Evolutionary conservation across 176 grass and related monocot species (phyloP), one percentile per base, ranked within the genome.

Genomic region (Metroxylon sagu): DNA sequence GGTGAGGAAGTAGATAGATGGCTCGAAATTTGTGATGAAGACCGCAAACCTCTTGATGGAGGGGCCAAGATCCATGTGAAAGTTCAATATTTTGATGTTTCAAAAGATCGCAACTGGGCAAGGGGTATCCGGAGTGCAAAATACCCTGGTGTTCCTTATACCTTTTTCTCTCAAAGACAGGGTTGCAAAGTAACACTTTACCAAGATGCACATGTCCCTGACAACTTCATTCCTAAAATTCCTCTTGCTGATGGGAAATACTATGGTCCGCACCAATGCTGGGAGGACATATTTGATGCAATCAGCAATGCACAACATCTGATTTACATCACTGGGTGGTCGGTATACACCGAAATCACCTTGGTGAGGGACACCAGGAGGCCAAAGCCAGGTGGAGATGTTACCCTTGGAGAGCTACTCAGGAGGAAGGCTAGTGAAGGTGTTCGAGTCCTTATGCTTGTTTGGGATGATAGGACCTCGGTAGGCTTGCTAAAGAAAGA

Each of bases 1-100:
- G 75, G 76, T 16, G 17, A 6, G 3, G 79, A 76, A 72, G 21
- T 79, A 0, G 85, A 88, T 30, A 29, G 27, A 3, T 88, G 79
- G 79, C 79, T 83, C 0, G 67, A 29, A 0, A 80, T 88, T 61
- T 79, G 75, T 49, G 43, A 64, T 60, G 35, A 55, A 2, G 62
- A 67, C 1, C 75, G 62, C 62, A 64, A 18, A 4, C 75, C 84
- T 39, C 65, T 52, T 68, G 10, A 35, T 56, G 65, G 28, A 6
- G 52, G 54, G 25, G 65, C 65, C 28, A 68, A 68, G 65, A 56
- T 68, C 29, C 65, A 68, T 68, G 65, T 68, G 18, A 68, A 68
- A 39, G 26, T 56, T 3, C 65, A 56, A 19, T 68, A 48, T 17
- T 68, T 68, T 56, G 65, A 68, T 48, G 17, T 68, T n/a, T 56